These are phyloP conservation scores for Curvularia sp. DNA, from an alignment of 2,329 filamentous ascomycete species.

Conservation along the genomic window DNA sequence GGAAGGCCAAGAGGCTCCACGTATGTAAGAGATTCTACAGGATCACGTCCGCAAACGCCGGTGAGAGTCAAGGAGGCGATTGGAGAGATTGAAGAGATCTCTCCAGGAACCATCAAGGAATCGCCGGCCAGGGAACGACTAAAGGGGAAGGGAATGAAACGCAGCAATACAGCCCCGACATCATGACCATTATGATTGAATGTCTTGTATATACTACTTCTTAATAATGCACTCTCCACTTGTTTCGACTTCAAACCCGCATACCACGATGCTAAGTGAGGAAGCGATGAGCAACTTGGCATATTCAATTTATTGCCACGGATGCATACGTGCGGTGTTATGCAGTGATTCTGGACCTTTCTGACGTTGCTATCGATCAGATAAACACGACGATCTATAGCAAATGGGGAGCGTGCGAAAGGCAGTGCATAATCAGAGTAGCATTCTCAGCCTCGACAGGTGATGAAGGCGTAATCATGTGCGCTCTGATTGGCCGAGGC, in stretches of 20 bases:
- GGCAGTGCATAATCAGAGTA: constrained; percentile 33
- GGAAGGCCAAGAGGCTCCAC: constrained; percentile 12
- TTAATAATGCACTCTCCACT: constrained; percentile 21
- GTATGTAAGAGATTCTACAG: not conserved
- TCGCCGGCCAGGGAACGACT: constrained; percentile 14
- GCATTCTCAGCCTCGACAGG: constrained; percentile 26
- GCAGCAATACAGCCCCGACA: constrained; percentile 11
- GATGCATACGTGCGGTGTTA: not conserved
- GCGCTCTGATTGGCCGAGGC: constrained; percentile 36
- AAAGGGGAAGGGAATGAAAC: constrained; percentile 20
- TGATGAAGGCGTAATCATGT: constrained; percentile 38
- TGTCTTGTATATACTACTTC: constrained; percentile 13
- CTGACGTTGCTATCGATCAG: constrained; percentile 17
- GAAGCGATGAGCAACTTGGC: not conserved
- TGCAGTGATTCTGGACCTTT: not conserved
- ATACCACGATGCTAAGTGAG: not conserved
- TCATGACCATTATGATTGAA: constrained; percentile 10
- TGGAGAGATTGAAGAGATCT: constrained; percentile 13
- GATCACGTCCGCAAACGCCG: constrained; percentile 9
- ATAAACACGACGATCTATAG: constrained; percentile 16
- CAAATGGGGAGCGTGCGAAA: constrained; percentile 32
- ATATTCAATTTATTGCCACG: not conserved
- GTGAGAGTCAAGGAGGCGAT: constrained; percentile 8
- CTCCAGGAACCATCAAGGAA: constrained; percentile 13
- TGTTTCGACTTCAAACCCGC: not conserved